Conservation (phyloP, 1,284 basidiomycete genomes). For the Cutaneotrichosporon sp. region DNA sequence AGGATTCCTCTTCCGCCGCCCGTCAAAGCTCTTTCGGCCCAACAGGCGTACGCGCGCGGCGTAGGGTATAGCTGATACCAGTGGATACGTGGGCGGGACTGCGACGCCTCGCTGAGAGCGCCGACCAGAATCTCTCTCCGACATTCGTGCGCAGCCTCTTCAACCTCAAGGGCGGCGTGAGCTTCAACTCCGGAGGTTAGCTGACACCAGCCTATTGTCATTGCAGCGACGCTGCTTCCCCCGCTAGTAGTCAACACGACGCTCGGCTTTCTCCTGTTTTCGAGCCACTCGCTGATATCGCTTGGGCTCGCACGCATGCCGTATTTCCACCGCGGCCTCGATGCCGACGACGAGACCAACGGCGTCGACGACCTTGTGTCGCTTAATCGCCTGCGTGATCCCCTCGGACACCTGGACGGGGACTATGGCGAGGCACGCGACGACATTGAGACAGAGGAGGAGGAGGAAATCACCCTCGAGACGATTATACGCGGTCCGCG, state of each 20-base stretch:
- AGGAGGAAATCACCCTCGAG: slow-evolving; percentile 39
- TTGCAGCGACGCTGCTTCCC: slow-evolving; percentile 39
- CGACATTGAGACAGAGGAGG: slow-evolving; percentile 12
- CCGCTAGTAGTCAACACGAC: slow-evolving; percentile 45
- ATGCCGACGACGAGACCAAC: slow-evolving; percentile 1
- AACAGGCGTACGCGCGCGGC: slow-evolving; percentile 32
- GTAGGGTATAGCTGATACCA: slow-evolving; percentile 9
- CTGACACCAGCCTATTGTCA: slow-evolving; percentile 15
- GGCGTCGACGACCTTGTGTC: slow-evolving; percentile 10
- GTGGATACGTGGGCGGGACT: slow-evolving; percentile 47
- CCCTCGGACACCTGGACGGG: slow-evolving; percentile 15
- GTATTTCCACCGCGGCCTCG: slow-evolving; percentile 31
- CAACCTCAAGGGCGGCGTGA: slow-evolving; percentile 33
- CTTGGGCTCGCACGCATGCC: slow-evolving; percentile 37
- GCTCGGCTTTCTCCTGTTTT: slow-evolving; percentile 46
- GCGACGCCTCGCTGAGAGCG: slow-evolving; percentile 41
- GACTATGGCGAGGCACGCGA: slow-evolving; percentile 11
- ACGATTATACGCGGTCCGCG: slow-evolving; percentile 37
- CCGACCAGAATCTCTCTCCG: slow-evolving; percentile 43
- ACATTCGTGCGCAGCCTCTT: slow-evolving; percentile 40
- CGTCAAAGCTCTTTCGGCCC: slow-evolving; percentile 45
- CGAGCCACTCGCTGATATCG: slow-evolving; percentile 44
- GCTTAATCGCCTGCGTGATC: slow-evolving; percentile 7
- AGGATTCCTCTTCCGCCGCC: slow-evolving; percentile 46
- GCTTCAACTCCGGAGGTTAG: slow-evolving; percentile 5